Evolutionary conservation across 2,329 filamentous ascomycete genomes (phyloP), one percentile per base, ranked within the genome.

Genomic region (Colletotrichum sp.): DNA sequence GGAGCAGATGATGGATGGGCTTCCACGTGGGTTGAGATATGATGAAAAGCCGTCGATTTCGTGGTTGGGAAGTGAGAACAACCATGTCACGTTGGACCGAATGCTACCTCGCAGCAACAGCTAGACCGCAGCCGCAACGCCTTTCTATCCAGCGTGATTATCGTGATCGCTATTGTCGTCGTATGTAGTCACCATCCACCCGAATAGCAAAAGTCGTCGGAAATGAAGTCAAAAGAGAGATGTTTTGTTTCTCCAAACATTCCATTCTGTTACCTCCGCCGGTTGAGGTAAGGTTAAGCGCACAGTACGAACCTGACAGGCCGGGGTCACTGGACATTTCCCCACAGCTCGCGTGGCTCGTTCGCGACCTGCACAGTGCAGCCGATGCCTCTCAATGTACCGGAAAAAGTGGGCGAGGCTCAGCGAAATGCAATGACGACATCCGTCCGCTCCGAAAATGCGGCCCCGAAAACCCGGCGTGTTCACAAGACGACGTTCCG

Each of bases 371-470:
- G 8, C n/a, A 73, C 71, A 61, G 71, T 73, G 44, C 15, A 13
- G 8, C 8, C 6, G 30, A 25, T 8, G 3, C 2, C 4, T 25
- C 19, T 9, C 59, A 73, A 57, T 30, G 57, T 28, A 12, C 32
- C 5, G 48, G 66, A 61, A 61, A 63, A 75, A 55, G 61, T 65
- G 72, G 72, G 44, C 2, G 34, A 36, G 5, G 22, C 61, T 60
- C 48, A 30, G 27, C 27, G 13, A 59, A 63, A 34, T 15, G 19
- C 30, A 16, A 75, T 68, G 73, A 75, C 73, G 73, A 72, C 73
- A 75, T 72, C 73, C 73, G 63, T 72, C 73, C 63, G 69, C 73
- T 75, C 73, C 73, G 73, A 57, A 63, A 68, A 63, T 55, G 55
- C 73, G 73, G 73, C 73, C 70, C 73, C 73, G 73, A 72, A 75